These are phyloP conservation scores for Chenopodium quinoa DNA, from an alignment of 148 eudicot species.

Conservation along the genomic window DNA sequence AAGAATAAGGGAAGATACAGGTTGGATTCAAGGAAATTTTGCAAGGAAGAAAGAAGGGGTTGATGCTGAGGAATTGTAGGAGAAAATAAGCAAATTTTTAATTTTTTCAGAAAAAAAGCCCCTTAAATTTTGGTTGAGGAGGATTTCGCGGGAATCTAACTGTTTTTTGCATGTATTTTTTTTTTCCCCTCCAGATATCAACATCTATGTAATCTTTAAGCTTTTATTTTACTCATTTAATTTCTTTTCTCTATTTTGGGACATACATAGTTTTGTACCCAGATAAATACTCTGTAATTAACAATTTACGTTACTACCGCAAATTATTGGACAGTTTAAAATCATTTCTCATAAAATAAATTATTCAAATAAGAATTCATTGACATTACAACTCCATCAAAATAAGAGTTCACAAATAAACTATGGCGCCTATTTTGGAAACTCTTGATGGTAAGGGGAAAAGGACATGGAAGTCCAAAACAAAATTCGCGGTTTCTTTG, in stretches of 20 bases:
- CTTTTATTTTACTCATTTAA: not conserved
- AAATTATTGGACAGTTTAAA: too few relatives aligned
- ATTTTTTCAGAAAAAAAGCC: not conserved
- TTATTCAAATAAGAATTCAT: not conserved
- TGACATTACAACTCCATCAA: not conserved
- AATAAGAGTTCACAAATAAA: not conserved
- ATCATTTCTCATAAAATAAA: too few relatives aligned
- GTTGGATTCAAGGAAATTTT: slow-evolving; percentile 16
- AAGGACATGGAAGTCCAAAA: not conserved
- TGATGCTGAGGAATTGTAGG: slow-evolving; percentile 55
- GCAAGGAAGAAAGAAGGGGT: slow-evolving; percentile 4
- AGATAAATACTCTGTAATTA: too few relatives aligned
- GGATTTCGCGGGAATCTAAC: slow-evolving; percentile 45
- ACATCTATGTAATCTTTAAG: not conserved
- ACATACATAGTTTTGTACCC: not conserved
- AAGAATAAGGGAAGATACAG: slow-evolving; percentile 7
- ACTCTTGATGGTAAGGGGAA: not conserved
- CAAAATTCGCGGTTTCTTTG: slow-evolving; percentile 9
- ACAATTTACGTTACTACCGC: not conserved
- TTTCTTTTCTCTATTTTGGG: slow-evolving; percentile 8
- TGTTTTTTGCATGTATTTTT: slow-evolving; percentile 4
- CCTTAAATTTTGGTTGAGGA: slow-evolving; percentile 27
- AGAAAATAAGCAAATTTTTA: not conserved
- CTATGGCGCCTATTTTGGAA: not conserved
- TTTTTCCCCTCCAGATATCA: not conserved